Evolutionary conservation across 371 early-diverging fungal species (phyloP).

Genomic region (Apophysomyces variabilis): DNA sequence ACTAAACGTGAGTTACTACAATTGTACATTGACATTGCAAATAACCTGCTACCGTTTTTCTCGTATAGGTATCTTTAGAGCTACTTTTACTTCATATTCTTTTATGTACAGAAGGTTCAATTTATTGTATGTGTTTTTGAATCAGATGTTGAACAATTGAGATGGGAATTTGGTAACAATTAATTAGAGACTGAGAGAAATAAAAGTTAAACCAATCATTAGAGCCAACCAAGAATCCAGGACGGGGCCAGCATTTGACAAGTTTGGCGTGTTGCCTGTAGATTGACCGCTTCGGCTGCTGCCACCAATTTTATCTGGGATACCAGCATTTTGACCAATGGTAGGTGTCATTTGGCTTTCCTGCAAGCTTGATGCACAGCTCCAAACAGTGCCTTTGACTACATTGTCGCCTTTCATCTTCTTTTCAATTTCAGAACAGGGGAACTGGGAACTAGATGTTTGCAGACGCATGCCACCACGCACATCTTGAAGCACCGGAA

Average conservation of each 20-base stretch:
- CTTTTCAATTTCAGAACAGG: slow-evolving; percentile 40
- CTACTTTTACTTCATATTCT: no score
- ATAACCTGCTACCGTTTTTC: no score
- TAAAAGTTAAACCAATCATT: slow-evolving; percentile 11
- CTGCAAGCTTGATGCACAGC: slow-evolving; percentile 46
- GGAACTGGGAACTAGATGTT: slow-evolving; percentile 41
- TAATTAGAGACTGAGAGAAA: neutral
- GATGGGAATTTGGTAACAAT: no score
- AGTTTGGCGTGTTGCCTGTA: neutral
- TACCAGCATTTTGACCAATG: slow-evolving; percentile 31
- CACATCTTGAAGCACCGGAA: slow-evolving; percentile 54
- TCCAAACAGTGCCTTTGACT: slow-evolving; percentile 52
- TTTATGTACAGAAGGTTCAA: no score
- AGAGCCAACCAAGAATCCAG: slow-evolving; percentile 21
- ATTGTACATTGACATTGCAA: no score
- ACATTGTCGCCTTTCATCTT: slow-evolving; percentile 43
- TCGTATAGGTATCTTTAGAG: no score
- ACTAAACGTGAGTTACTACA: no score
- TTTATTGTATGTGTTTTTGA: no score
- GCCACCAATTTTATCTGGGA: slow-evolving; percentile 4
- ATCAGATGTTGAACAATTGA: no score
- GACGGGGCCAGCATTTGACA: neutral
- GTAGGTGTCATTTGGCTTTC: slow-evolving; percentile 42
- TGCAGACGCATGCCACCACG: slow-evolving; percentile 59
- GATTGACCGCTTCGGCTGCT: slow-evolving; percentile 7